Evolutionary conservation across 2,329 filamentous ascomycete genomes (phyloP).

Genomic region (Pseudonectria buxi): DNA sequence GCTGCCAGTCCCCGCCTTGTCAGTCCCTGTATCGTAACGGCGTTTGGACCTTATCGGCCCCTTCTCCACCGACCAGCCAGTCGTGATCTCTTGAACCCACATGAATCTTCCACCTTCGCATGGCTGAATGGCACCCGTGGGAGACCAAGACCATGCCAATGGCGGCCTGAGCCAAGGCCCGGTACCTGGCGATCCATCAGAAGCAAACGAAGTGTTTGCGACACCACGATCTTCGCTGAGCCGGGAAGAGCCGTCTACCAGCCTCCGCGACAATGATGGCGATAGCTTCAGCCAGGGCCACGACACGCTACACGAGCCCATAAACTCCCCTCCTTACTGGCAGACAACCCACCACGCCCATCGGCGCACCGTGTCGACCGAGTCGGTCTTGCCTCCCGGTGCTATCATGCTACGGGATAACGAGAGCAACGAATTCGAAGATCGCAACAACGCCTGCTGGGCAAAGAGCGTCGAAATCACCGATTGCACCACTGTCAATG

Average conservation of each 20-base stretch:
- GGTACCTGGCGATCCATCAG: constrained; percentile 10
- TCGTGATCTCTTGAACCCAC: constrained; percentile 1
- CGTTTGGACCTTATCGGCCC: too few species aligned
- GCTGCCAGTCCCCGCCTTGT: too few species aligned
- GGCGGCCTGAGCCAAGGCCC: constrained; percentile 14
- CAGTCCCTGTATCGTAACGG: too few species aligned
- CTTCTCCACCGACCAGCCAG: neutral
- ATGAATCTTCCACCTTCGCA: constrained; percentile 13
- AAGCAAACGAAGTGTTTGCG: constrained; percentile 18
- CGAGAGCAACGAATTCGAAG: constrained; percentile 44
- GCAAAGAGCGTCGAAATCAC: constrained; percentile 55
- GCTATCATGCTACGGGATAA: constrained; percentile 59
- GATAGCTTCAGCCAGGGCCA: constrained; percentile 2
- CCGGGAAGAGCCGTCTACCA: constrained; percentile 7
- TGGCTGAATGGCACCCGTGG: constrained; percentile 29
- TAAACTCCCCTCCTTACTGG: constrained; percentile 41
- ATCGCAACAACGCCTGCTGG: constrained; percentile 55
- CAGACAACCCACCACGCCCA: constrained; percentile 27
- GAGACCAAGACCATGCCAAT: constrained; percentile 20
- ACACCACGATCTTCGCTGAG: constrained; percentile 22
- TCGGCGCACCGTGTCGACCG: constrained; percentile 35
- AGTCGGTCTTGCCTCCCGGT: constrained; percentile 43
- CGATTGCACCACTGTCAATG: constrained; percentile 51
- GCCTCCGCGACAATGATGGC: constrained; percentile 7
- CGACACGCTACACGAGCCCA: constrained; percentile 21